Conservation (phyloP, 2,329 filamentous ascomycete genomes). For the Arthrobotrys sphaeroides region DNA sequence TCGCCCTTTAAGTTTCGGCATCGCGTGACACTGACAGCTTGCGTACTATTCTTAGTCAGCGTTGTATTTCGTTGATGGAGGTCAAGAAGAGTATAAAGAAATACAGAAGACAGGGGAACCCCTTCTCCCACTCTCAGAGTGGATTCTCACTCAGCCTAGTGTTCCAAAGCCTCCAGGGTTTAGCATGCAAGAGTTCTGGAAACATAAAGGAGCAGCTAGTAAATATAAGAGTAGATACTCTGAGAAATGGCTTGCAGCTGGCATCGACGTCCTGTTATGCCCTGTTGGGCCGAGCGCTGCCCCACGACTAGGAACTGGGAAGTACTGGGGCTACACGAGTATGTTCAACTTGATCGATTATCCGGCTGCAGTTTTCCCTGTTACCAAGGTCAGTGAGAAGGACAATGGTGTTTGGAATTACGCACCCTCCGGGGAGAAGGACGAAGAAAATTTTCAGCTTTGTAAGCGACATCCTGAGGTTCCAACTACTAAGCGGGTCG, state of each 20-base stretch:
- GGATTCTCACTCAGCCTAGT: slow-evolving; percentile 69
- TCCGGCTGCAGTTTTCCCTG: slow-evolving; percentile 71
- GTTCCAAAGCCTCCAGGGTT: slow-evolving; percentile 59
- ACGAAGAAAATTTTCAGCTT: slow-evolving; percentile 57
- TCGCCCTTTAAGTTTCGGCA: too few relatives aligned
- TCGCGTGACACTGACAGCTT: too few relatives aligned
- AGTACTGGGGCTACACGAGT: slow-evolving; percentile 72
- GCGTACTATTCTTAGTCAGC: slow-evolving; percentile 53
- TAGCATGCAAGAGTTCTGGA: slow-evolving; percentile 62
- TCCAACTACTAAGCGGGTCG: too few relatives aligned
- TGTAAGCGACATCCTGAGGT: neutral
- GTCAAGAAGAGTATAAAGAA: slow-evolving; percentile 64
- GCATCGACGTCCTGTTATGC: slow-evolving; percentile 71
- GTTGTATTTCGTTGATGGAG: slow-evolving; percentile 71
- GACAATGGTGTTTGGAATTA: slow-evolving; percentile 19
- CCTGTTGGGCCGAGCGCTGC: slow-evolving; percentile 68
- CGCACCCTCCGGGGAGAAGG: slow-evolving; percentile 62
- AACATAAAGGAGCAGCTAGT: slow-evolving; percentile 61
- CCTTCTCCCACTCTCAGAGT: slow-evolving; percentile 67
- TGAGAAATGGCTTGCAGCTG: slow-evolving; percentile 63
- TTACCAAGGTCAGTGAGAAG: slow-evolving; percentile 59
- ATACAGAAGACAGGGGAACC: slow-evolving; percentile 69
- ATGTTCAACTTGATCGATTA: slow-evolving; percentile 77
- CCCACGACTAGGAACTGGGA: slow-evolving; percentile 64
- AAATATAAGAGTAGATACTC: slow-evolving; percentile 64